Conservation (phyloP, 352 stramenopile species). For the Halophytophthora polymorphica region DNA sequence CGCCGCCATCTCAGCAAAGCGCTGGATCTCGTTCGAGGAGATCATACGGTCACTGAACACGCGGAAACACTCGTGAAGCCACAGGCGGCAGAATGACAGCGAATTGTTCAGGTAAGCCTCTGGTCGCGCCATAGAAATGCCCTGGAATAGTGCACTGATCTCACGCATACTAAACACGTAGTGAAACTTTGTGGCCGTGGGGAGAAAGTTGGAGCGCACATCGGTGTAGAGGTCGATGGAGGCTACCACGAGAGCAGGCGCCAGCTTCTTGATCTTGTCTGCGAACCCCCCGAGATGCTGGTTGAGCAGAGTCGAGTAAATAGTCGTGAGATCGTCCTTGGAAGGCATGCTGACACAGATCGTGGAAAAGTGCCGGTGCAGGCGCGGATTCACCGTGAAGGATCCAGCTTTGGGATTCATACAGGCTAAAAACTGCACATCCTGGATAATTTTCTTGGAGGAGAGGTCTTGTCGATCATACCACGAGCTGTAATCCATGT, state of each 20-base stretch:
- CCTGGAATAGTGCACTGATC: slow-evolving; percentile 85
- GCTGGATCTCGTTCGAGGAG: slow-evolving; percentile 59
- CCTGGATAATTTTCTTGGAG: slow-evolving; percentile 86
- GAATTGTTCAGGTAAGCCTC: slow-evolving; percentile 60
- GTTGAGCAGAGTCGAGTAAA: slow-evolving; percentile 66
- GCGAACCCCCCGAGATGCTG: slow-evolving; percentile 72
- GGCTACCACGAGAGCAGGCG: slow-evolving; percentile 58
- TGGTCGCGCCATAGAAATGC: slow-evolving; percentile 62
- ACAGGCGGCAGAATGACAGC: slow-evolving; percentile 76
- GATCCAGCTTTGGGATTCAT: slow-evolving; percentile 93
- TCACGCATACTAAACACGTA: slow-evolving; percentile 93
- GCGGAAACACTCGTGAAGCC: slow-evolving; percentile 90
- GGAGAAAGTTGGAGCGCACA: slow-evolving; percentile 77
- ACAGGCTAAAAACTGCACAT: slow-evolving; percentile 82
- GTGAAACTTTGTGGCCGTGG: slow-evolving; percentile 90
- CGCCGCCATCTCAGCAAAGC: slow-evolving; percentile 79
- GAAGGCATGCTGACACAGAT: slow-evolving; percentile 69
- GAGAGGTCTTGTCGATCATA: slow-evolving; percentile 87
- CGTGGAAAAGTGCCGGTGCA: slow-evolving; percentile 89
- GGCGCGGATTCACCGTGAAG: slow-evolving; percentile 82
- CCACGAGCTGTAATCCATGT: slow-evolving; percentile 91
- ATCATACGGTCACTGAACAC: slow-evolving; percentile 92
- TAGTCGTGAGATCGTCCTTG: slow-evolving; percentile 57
- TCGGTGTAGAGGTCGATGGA: slow-evolving; percentile 82
- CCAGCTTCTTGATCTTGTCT: slow-evolving; percentile 77